Percentiles rank a stretch among this genome's conserved stretches.
Evolutionary conservation across 73 alveolate genomes (phyloP).

Genomic region (Paramecium sonneborni): DNA sequence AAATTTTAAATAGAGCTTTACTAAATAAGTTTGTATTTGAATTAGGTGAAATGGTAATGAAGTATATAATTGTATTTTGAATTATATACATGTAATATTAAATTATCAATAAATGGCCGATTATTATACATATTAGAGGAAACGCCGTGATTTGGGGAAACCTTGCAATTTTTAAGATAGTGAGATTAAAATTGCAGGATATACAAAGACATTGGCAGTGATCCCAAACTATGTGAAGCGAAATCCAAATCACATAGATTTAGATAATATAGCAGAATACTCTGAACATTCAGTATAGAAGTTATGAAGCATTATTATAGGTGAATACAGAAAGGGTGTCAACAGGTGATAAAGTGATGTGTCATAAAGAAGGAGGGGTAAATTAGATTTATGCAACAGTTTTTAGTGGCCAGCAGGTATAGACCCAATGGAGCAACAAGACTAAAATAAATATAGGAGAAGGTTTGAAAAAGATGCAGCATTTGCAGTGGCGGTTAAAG

Average conservation of each 20-base stretch:
- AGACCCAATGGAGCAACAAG: conserved; percentile 86
- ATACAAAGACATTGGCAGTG: conserved; percentile 51
- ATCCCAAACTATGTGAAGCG: conserved; percentile 68
- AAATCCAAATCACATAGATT: conserved; percentile 79
- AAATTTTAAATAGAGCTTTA: too few relatives aligned
- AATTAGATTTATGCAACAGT: conserved; percentile 30
- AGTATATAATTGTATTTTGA: too few relatives aligned
- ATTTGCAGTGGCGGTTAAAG: conserved; percentile 85
- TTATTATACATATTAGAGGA: conserved; percentile 78
- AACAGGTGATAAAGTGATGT: conserved; percentile 83
- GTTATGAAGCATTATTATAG: conserved; percentile 68
- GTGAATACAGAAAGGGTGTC: conserved; percentile 93
- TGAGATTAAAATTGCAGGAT: conserved; percentile 77
- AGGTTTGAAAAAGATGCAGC: conserved; percentile 85
- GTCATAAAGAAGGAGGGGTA: conserved; percentile 89
- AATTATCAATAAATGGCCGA: conserved; percentile 77
- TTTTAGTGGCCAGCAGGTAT: conserved; percentile 89
- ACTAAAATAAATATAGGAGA: conserved; percentile 79
- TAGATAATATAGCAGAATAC: conserved; percentile 84
- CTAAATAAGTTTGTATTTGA: too few relatives aligned
- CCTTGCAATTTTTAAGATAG: conserved; percentile 85
- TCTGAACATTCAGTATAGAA: conserved; percentile 78
- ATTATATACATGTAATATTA: background rate
- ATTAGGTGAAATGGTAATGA: too few relatives aligned
- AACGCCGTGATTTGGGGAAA: conserved; percentile 87